A percentile compares a stretch with the other conserved stretches of the same genome.
Conservation (phyloP, 148 eudicot genomes). For the Oxyria digyna region DNA sequence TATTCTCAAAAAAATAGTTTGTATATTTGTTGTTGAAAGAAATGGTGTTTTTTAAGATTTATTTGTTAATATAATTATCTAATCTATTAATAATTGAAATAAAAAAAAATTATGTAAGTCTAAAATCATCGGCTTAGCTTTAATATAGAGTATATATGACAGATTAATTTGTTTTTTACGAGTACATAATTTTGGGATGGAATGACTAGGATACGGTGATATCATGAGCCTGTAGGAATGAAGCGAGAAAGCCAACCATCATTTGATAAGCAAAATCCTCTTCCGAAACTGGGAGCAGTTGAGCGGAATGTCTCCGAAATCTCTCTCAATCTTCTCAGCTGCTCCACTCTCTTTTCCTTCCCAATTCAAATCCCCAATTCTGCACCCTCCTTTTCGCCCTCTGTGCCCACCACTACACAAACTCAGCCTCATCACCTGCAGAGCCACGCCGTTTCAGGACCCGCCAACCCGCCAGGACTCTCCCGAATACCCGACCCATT, state of each 20-base stretch:
- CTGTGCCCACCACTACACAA: neutral
- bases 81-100: no score
- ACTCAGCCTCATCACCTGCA: conserved; percentile 6
- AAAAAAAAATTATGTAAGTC: no score
- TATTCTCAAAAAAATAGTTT: no score
- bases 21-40: no score
- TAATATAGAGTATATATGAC: no score
- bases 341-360: conserved; percentile 8
- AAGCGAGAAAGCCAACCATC: neutral
- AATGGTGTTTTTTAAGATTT: no score
- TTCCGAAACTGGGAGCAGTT: neutral
- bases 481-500: conserved; percentile 6
- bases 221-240: no score
- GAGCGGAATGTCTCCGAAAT: conserved; percentile 1
- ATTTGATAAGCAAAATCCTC: neutral
- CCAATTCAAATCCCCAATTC: conserved; percentile 1
- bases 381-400: neutral
- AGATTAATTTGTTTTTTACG: no score
- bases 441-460: neutral
- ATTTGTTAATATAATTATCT: no score
- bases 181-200: no score
- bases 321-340: conserved; percentile 1
- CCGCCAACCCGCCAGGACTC: conserved; percentile 4
- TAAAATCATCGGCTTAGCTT: no score
- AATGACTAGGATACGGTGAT: no score